These are phyloP conservation scores for Mortierella sp. DNA, from an alignment of 371 early-diverging fungal species.

Conservation along the genomic window DNA sequence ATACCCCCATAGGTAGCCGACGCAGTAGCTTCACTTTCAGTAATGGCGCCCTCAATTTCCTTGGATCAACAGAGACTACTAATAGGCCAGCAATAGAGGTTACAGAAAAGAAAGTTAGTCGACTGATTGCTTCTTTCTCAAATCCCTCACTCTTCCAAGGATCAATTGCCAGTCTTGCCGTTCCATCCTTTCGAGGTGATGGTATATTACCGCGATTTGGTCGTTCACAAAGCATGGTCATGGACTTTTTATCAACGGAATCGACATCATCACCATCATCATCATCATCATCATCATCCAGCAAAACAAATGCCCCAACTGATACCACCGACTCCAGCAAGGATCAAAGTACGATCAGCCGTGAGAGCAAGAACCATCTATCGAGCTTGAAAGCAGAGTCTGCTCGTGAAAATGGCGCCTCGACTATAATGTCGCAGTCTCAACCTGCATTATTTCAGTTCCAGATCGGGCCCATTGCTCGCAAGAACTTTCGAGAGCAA, in stretches of 20 bases:
- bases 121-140: constrained; percentile 29
- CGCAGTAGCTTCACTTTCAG: background rate
- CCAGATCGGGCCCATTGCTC: constrained; percentile 42
- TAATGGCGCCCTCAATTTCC: background rate
- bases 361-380: constrained; percentile 1
- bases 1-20: background rate
- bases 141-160: constrained; percentile 23
- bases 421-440: background rate
- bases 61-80: background rate
- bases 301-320: background rate
- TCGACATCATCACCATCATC: constrained; percentile 9
- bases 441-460: constrained; percentile 6
- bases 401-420: background rate
- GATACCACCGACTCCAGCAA: background rate
- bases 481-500: constrained; percentile 39
- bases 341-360: background rate
- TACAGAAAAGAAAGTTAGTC: constrained; percentile 15
- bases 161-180: background rate
- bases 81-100: background rate
- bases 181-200: background rate
- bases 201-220: background rate
- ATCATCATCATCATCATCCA: too few relatives aligned
- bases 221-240: constrained; percentile 16
- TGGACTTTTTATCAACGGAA: constrained; percentile 25
- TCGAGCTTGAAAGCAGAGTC: constrained; percentile 15